Evolutionary conservation across 169 alveolate species (phyloP).

Genomic region (Amoebophrya sp.): DNA sequence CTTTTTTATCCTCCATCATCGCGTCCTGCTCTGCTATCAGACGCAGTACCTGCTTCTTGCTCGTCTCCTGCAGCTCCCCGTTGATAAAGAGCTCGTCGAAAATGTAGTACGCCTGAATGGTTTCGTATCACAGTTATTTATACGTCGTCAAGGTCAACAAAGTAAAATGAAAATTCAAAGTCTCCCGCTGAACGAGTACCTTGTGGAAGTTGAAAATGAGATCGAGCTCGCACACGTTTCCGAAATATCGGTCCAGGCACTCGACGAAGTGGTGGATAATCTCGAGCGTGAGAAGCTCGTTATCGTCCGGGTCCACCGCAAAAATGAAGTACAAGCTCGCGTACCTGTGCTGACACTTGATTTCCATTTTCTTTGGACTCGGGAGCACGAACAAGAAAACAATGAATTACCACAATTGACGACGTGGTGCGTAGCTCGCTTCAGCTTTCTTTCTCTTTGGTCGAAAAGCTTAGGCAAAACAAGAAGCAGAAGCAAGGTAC

Average conservation of each 20-base stretch:
- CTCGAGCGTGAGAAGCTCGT: conserved; percentile 87
- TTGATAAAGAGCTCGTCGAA: conserved; percentile 53
- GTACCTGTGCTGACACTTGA: conserved; percentile 54
- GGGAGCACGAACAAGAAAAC: background rate
- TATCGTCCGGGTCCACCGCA: conserved; percentile 88
- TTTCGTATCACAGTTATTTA: background rate
- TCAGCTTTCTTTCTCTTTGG: background rate
- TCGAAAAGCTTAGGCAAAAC: too few species aligned
- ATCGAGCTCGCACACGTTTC: conserved; percentile 98
- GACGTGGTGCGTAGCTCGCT: background rate
- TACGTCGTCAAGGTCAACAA: background rate
- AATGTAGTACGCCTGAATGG: conserved; percentile 56
- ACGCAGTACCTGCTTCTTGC: conserved; percentile 58
- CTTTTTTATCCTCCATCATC: conserved; percentile 78
- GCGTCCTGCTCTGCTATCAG: conserved; percentile 84
- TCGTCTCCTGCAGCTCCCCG: conserved; percentile 63
- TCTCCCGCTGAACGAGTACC: conserved; percentile 31
- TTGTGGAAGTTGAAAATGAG: conserved; percentile 94
- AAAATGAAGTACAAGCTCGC: conserved; percentile 95
- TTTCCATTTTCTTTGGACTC: too few species aligned
- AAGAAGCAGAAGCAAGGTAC: conserved; percentile 26
- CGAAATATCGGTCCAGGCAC: conserved; percentile 91
- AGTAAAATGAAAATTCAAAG: background rate
- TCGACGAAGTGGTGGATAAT: conserved; percentile 95
- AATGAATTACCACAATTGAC: background rate